Percentiles rank a stretch among this genome's conserved stretches.
Evolutionary conservation across 192 early-diverging fungal species (phyloP).

Genomic region (Rhizoclosmatium globosum): DNA sequence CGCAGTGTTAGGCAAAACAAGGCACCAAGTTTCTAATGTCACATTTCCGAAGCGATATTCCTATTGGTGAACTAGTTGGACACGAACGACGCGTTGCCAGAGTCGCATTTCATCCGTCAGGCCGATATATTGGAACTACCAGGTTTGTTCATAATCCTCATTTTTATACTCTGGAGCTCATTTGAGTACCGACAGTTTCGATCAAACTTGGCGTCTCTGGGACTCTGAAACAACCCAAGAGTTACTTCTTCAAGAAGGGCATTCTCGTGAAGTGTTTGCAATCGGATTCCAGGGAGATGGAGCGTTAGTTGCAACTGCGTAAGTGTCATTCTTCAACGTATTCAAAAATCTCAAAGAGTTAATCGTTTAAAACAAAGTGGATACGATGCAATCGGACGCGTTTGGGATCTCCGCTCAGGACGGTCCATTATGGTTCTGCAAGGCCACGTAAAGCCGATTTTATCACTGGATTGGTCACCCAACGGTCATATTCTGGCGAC

Average conservation of each 20-base stretch:
- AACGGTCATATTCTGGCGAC: conserved; percentile 93
- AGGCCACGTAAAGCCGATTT: conserved; percentile 92
- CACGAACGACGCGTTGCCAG: conserved; percentile 85
- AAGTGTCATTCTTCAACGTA: conserved; percentile 23
- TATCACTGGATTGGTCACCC: conserved; percentile 89
- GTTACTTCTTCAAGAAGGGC: conserved; percentile 92
- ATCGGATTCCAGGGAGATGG: conserved; percentile 94
- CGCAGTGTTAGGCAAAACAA: not conserved
- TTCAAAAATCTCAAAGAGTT: not conserved
- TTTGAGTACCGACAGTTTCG: conserved; percentile 58
- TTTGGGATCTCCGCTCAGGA: conserved; percentile 97
- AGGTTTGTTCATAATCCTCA: conserved; percentile 31
- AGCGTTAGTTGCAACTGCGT: conserved; percentile 87
- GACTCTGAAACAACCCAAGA: conserved; percentile 81
- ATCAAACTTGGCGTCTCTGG: conserved; percentile 97
- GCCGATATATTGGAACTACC: conserved; percentile 78
- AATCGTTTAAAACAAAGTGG: conserved; percentile 62
- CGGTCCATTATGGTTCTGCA: conserved; percentile 86
- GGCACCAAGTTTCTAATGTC: not conserved
- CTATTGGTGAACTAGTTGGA: conserved; percentile 79
- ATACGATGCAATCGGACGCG: conserved; percentile 88
- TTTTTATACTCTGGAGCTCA: not conserved
- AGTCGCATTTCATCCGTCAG: conserved; percentile 91
- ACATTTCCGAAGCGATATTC: conserved; percentile 58
- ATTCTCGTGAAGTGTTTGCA: conserved; percentile 92